phyloP scores from a whole-genome alignment of 2,329 filamentous ascomycete species.

The Diaporthe helianthi region DNA sequence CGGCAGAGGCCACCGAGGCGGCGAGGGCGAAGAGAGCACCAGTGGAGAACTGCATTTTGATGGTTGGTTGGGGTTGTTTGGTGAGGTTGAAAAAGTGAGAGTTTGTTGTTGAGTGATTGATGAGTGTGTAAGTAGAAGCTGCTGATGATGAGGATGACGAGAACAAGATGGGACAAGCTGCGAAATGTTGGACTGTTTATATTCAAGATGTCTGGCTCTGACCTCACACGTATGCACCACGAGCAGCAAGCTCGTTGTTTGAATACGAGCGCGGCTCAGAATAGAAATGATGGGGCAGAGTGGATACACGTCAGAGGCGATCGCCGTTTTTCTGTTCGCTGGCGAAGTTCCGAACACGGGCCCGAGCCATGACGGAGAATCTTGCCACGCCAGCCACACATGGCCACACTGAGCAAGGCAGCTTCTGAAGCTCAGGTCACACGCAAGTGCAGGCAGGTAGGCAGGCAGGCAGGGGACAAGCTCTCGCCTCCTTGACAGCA shows the following conservation, averaged over 20 bases:
- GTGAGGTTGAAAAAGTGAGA: not conserved
- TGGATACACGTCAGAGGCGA: constrained; percentile 18
- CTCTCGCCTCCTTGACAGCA: not conserved
- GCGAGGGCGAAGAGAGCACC: constrained; percentile 30
- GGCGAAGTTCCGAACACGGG: not conserved
- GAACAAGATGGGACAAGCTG: not conserved
- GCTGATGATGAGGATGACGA: constrained; percentile 1
- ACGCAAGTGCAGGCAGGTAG: no score
- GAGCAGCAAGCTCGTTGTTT: not conserved
- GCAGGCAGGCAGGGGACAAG: not conserved
- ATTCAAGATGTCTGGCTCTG: not conserved
- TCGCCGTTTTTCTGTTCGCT: constrained; percentile 13
- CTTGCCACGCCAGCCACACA: constrained; percentile 1
- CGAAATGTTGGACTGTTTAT: not conserved
- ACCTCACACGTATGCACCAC: not conserved
- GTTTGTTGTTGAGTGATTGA: constrained; percentile 12
- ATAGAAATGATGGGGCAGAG: constrained; percentile 22
- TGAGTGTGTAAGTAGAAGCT: not conserved
- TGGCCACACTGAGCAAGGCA: not conserved
- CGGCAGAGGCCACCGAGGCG: constrained; percentile 27
- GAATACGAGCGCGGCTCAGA: constrained; percentile 13
- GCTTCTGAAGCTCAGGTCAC: not conserved
- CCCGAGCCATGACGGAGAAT: constrained; percentile 1
- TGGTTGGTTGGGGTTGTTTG: constrained; percentile 21
- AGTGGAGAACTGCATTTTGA: constrained; percentile 35